These are phyloP conservation scores for Didymosphaeria variabile DNA, from an alignment of 2,329 filamentous ascomycete genomes.

Conservation along the genomic window DNA sequence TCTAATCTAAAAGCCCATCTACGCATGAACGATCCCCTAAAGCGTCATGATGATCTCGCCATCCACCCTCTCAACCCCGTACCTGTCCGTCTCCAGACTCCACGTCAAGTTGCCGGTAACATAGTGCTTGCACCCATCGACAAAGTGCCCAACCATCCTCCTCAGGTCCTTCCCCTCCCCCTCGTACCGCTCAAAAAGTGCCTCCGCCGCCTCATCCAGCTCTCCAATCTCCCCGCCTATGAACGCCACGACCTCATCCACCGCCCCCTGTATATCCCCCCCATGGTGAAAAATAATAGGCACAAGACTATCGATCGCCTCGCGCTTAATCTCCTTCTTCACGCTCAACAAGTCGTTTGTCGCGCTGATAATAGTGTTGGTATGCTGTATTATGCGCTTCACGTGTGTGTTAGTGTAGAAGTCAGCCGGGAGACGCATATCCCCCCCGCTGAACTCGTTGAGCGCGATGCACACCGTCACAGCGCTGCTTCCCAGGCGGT, in stretches of 20 bases:
- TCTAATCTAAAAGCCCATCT: too few species aligned
- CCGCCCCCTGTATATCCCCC: conserved; percentile 17
- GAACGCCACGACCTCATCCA: conserved; percentile 16
- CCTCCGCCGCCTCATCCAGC: too few species aligned
- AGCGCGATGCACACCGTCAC: conserved; percentile 20
- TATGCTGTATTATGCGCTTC: too few species aligned
- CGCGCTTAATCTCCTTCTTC: conserved; percentile 19
- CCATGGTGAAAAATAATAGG: conserved; percentile 17
- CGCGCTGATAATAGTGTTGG: not conserved
- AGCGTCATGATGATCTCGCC: conserved; percentile 18
- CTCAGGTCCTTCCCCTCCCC: too few species aligned
- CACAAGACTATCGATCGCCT: conserved; percentile 20
- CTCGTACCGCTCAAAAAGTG: too few species aligned
- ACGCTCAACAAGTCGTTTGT: conserved; percentile 19
- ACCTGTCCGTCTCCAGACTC: conserved; percentile 18
- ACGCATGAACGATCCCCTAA: not conserved
- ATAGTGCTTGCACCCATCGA: conserved; percentile 21
- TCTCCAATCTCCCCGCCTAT: conserved; percentile 10
- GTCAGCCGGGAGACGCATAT: not conserved
- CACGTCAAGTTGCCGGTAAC: conserved; percentile 19
- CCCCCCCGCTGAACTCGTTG: conserved; percentile 22
- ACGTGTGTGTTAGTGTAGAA: too few species aligned
- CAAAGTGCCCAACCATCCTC: conserved; percentile 8
- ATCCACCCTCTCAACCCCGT: conserved; percentile 15
- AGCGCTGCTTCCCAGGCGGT: conserved; percentile 24